Evolutionary conservation across 2,329 filamentous ascomycete species (phyloP).

Genomic region (Chrysosporium keratinophilum): DNA sequence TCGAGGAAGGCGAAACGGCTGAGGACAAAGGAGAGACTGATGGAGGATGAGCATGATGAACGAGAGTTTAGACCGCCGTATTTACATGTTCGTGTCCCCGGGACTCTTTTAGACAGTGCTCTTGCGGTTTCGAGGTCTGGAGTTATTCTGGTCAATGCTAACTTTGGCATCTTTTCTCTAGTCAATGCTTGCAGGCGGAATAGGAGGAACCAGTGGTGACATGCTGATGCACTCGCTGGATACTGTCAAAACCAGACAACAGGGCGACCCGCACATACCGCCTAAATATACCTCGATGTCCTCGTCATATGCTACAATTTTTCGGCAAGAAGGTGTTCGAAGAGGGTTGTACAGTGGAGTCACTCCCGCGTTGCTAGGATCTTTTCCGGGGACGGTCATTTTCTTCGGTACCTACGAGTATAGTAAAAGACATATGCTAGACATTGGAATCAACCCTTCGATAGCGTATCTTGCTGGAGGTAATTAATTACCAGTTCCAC

Average conservation of each 20-base stretch:
- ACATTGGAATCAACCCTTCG: constrained; percentile 68
- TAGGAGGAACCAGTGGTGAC: constrained; percentile 87
- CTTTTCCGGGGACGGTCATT: constrained; percentile 83
- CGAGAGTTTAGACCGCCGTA: constrained; percentile 19
- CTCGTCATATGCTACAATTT: constrained; percentile 85
- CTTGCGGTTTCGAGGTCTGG: not conserved
- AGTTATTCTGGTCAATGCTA: not conserved
- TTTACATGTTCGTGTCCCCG: constrained; percentile 15
- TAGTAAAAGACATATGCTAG: constrained; percentile 82
- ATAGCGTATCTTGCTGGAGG: constrained; percentile 78
- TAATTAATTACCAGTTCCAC: constrained; percentile 32
- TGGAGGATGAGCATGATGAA: constrained; percentile 17
- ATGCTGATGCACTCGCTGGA: constrained; percentile 98
- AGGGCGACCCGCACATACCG: constrained; percentile 87
- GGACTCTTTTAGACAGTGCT: not conserved
- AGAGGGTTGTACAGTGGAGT: constrained; percentile 90
- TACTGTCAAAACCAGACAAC: constrained; percentile 95
- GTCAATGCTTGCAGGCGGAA: constrained; percentile 90
- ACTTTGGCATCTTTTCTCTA: constrained; percentile 30
- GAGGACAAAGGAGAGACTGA: constrained; percentile 18
- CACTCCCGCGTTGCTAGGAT: constrained; percentile 78
- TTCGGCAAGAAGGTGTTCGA: constrained; percentile 77
- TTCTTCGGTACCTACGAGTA: constrained; percentile 97
- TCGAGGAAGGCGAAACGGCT: constrained; percentile 19
- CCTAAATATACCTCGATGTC: constrained; percentile 86